Base-by-base conservation (phyloP, 2,329 filamentous ascomycete species). In the Cladobotryum protrusum region DNA sequence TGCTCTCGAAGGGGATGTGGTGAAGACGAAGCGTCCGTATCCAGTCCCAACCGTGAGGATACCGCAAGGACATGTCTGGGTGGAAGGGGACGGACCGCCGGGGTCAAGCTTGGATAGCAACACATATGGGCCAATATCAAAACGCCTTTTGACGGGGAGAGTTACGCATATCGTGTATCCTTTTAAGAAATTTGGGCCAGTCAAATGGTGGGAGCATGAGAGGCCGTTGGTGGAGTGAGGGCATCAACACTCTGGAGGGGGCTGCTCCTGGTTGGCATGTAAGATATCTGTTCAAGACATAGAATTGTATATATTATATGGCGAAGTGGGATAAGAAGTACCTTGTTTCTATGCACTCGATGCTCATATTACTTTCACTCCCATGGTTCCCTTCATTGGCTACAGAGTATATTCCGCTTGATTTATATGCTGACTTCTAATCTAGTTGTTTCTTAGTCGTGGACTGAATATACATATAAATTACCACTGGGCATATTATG, bases 11-110 rank as follows among this genome's bases (percentile, higher is more conserved):
- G 90, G 91, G 9, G 92, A 97, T 63, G 73, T 81, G 1, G 81
- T 97, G 29, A 75, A 72, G 49, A 86, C 87, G 37, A 76, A 79
- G 50, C 67, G 73, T 47, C 83, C 82, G 15, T 86, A 82, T 62
- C 76, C 80, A 8, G 65, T 75, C 14, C 58, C 71, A 1, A 74
- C 67, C 8, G 72, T 87, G 42, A 76, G 78, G 54, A 80, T 99
- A 18, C 92, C 91, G 5, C 77, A 77, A 54, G 89, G 89, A 15
- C 91, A 97, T 71, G 77, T 97, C 24, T 99, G 93, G 93, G 82
- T 99, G 1, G 92, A 97, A 65, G 93, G 93, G 1, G 93, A 99
- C 64, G 89, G 86, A 12, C 79, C 79, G 60, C 79, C 81, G 59
- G 76, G 79, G 45, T 79, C 80, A 59, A 89, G 82, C 49, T 67